Conservation (phyloP, 1,284 basidiomycete genomes). For the Puccinia novopanici region DNA sequence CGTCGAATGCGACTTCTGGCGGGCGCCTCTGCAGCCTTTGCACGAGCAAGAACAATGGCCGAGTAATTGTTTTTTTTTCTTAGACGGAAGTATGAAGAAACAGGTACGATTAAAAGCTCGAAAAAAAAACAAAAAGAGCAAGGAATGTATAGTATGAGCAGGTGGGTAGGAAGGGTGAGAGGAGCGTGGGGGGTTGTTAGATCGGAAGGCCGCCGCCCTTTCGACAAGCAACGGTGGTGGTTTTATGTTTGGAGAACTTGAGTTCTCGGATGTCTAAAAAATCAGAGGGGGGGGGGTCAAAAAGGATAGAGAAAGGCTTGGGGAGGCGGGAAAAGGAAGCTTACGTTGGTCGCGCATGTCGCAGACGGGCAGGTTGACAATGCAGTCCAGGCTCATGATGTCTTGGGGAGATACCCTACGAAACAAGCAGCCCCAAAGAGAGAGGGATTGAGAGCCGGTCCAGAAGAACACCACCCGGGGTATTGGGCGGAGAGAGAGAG, state of each 20-base stretch:
- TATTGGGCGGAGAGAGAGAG: too few relatives aligned
- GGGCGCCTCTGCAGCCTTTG: too few relatives aligned
- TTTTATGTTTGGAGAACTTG: slow-evolving; percentile 22
- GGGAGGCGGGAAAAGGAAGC: background rate
- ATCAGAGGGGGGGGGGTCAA: background rate
- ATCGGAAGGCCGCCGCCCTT: slow-evolving; percentile 40
- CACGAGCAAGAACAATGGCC: too few relatives aligned
- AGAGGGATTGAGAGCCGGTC: background rate
- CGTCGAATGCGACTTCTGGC: too few relatives aligned
- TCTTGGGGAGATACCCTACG: slow-evolving; percentile 12
- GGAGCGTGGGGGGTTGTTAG: background rate
- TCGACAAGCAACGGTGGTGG: slow-evolving; percentile 37
- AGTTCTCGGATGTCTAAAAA: background rate
- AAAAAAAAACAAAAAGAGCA: too few relatives aligned
- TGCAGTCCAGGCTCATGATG: background rate
- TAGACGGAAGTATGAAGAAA: too few relatives aligned
- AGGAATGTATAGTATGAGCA: too few relatives aligned
- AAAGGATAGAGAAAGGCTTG: background rate
- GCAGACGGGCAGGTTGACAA: slow-evolving; percentile 40
- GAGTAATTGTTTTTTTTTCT: too few relatives aligned
- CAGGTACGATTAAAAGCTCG: too few relatives aligned
- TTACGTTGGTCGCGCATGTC: slow-evolving; percentile 25
- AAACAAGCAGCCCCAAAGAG: background rate
- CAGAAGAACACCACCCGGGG: background rate
- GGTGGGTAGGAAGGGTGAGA: too few relatives aligned